phyloP scores from a whole-genome alignment of 2,329 filamentous ascomycete species.

The Phoma sp. region DNA sequence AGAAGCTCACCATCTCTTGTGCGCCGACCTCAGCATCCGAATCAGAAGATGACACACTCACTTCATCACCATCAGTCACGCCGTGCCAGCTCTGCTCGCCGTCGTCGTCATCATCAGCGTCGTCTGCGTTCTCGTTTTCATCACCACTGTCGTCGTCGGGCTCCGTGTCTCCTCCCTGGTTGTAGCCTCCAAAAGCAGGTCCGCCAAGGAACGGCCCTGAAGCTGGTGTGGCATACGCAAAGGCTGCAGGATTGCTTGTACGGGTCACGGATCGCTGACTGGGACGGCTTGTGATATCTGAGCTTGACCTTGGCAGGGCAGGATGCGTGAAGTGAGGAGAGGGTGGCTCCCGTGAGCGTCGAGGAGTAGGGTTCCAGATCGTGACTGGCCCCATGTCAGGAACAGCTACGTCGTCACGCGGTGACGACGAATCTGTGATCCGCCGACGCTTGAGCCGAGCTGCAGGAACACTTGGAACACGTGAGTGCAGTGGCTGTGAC shows the following conservation, averaged over 20 bases:
- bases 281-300: constrained; percentile 51
- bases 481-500: constrained; percentile 36
- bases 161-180: constrained; percentile 44
- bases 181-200: constrained; percentile 30
- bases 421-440: constrained; percentile 38
- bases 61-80: constrained; percentile 28
- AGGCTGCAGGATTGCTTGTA: constrained; percentile 57
- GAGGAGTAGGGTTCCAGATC: constrained; percentile 50
- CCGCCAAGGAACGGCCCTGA: constrained; percentile 57
- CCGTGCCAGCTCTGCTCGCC: constrained; percentile 37
- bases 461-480: constrained; percentile 46
- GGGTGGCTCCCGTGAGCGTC: constrained; percentile 54
- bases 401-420: constrained; percentile 21
- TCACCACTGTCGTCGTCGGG: constrained; percentile 42
- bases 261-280: constrained; percentile 49
- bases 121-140: constrained; percentile 37
- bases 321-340: constrained; percentile 50
- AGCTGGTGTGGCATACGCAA: constrained; percentile 78
- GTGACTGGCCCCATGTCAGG: constrained; percentile 35
- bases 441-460: constrained; percentile 58
- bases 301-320: constrained; percentile 38
- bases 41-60: constrained; percentile 19
- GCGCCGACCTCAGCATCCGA: constrained; percentile 25
- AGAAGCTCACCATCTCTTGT: constrained; percentile 44
- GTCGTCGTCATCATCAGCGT: constrained; percentile 34